Conservation (phyloP, 495 filamentous ascomycete genomes). For the Pseudevernia furfuracea region DNA sequence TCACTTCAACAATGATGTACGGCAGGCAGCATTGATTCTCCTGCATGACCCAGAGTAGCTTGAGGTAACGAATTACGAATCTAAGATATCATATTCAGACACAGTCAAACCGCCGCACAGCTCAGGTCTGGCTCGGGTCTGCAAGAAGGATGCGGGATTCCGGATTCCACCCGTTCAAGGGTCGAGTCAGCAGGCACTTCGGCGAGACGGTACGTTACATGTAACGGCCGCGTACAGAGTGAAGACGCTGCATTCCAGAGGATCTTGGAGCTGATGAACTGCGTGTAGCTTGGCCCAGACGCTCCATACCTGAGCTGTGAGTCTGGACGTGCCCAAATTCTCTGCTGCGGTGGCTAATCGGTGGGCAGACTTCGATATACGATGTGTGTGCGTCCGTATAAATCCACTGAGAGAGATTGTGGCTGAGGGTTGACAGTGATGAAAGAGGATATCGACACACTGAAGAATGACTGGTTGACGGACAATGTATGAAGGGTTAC, state of each 20-base stretch:
- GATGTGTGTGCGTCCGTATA: slow-evolving; percentile 46
- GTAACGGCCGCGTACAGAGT: not conserved
- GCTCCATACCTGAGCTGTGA: slow-evolving; percentile 67
- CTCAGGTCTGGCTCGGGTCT: not conserved
- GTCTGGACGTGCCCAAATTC: slow-evolving; percentile 25
- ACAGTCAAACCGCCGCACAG: not conserved
- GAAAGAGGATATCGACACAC: slow-evolving; percentile 73
- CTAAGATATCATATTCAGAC: not conserved
- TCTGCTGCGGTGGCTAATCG: not conserved
- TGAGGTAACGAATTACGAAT: too few relatives aligned
- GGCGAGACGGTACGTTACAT: slow-evolving; percentile 32
- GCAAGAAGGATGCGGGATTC: slow-evolving; percentile 12
- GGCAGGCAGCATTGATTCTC: too few relatives aligned
- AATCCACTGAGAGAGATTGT: slow-evolving; percentile 1
- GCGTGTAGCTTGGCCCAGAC: slow-evolving; percentile 52
- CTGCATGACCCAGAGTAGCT: too few relatives aligned
- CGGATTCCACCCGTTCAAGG: slow-evolving; percentile 39
- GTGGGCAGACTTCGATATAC: slow-evolving; percentile 57
- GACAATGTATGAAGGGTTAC: slow-evolving; percentile 65
- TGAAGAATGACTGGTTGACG: slow-evolving; percentile 95
- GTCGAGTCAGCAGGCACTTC: slow-evolving; percentile 36
- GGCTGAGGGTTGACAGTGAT: slow-evolving; percentile 48
- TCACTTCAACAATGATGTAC: too few relatives aligned
- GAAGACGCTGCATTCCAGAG: not conserved
- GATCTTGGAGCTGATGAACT: not conserved